These are phyloP conservation scores for Oryza australiensis DNA, from an alignment of 176 grass and related monocot genomes.

Conservation along the genomic window DNA sequence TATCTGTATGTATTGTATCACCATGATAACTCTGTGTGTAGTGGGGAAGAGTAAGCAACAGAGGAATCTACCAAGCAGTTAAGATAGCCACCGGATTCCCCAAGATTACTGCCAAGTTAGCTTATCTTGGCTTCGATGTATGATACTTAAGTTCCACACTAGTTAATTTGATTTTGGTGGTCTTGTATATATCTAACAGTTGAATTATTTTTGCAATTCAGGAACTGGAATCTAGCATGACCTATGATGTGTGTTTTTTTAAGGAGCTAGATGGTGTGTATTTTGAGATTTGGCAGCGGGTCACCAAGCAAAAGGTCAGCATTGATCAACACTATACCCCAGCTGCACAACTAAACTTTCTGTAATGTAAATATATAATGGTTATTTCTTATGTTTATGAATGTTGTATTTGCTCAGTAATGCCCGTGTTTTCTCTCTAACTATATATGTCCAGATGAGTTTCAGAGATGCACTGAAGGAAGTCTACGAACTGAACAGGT, in stretches of 20 bases:
- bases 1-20: background rate
- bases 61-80: constrained; percentile 14
- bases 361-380: background rate
- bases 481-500: too few species aligned
- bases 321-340: background rate
- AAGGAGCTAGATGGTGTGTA: background rate
- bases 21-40: background rate
- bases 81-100: background rate
- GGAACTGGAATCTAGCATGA: background rate
- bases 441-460: too few species aligned
- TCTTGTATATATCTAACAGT: background rate
- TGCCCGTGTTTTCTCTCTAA: too few species aligned
- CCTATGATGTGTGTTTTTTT: background rate
- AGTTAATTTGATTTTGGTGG: background rate
- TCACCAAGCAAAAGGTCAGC: constrained; percentile 18
- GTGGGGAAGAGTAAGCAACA: background rate
- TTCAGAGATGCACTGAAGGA: too few species aligned
- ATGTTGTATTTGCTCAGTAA: background rate
- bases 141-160: background rate
- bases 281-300: constrained; percentile 4
- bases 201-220: background rate
- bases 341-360: background rate
- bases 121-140: background rate
- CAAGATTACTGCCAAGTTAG: background rate
- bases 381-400: background rate